Evolutionary conservation across 257 asterid species (phyloP).

Genomic region (Lycium barbarum): DNA sequence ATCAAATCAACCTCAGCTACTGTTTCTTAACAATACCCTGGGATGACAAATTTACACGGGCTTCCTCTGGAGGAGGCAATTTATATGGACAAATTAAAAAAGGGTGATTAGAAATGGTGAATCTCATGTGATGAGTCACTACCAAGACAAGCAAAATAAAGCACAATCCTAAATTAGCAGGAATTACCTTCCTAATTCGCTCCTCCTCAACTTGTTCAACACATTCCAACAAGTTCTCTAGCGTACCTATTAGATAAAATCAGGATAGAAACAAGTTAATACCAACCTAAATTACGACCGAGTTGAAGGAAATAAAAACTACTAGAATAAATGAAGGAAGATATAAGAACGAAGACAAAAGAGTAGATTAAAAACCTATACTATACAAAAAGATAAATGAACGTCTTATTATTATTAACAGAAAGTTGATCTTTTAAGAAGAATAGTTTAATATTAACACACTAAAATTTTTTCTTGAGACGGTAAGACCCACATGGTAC

Average conservation of each 20-base stretch:
- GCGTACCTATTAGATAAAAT: slow-evolving; percentile 59
- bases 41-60: not conserved
- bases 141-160: not conserved
- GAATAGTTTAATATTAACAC: not conserved
- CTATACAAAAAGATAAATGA: not conserved
- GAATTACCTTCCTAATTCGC: slow-evolving; percentile 73
- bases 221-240: slow-evolving; percentile 82
- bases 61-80: slow-evolving; percentile 23
- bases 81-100: slow-evolving; percentile 14
- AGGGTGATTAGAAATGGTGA: slow-evolving; percentile 14
- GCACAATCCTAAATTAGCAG: slow-evolving; percentile 32
- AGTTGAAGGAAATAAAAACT: not conserved
- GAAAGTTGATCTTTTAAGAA: not conserved
- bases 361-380: slow-evolving; percentile 8
- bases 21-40: not conserved
- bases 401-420: not conserved
- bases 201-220: slow-evolving; percentile 81
- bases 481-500: not conserved
- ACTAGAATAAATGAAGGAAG: not conserved
- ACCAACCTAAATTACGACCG: not conserved
- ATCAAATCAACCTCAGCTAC: not conserved
- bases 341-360: not conserved
- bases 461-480: not conserved
- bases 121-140: not conserved
- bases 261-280: slow-evolving; percentile 19